Percentiles rank a stretch among this genome's conserved stretches.
phyloP scores from a whole-genome alignment of 192 early-diverging fungal genomes.

The Haplosporangium gracile region DNA sequence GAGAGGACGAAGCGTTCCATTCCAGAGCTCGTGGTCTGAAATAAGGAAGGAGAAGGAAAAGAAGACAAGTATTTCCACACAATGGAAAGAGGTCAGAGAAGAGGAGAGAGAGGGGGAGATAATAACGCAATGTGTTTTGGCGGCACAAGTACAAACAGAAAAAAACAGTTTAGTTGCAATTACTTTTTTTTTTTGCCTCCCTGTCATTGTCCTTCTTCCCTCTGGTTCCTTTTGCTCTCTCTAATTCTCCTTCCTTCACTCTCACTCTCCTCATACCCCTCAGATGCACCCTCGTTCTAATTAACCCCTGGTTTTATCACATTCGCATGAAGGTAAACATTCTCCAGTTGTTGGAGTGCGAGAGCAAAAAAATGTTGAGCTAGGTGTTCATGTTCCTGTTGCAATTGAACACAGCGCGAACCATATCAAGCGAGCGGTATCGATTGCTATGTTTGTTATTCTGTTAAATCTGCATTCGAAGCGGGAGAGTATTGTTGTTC shows the following conservation, averaged over 20 bases:
- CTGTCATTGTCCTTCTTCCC: background rate
- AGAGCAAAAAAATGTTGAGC: background rate
- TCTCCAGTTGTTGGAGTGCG: background rate
- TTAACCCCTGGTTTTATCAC: background rate
- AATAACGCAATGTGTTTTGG: background rate
- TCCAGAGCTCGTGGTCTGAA: background rate
- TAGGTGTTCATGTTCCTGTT: background rate
- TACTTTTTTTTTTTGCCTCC: conserved; percentile 1
- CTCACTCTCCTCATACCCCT: background rate
- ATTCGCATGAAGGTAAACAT: background rate
- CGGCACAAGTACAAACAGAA: background rate
- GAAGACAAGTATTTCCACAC: background rate
- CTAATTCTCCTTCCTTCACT: too few species aligned
- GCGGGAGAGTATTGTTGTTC: too few species aligned
- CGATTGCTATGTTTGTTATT: too few species aligned
- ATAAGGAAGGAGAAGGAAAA: background rate
- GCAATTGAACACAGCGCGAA: too few species aligned
- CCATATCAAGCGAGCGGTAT: too few species aligned
- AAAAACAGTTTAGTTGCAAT: background rate
- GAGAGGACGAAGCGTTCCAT: background rate
- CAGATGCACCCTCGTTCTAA: background rate
- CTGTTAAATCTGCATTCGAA: too few species aligned
- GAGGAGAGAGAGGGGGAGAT: background rate
- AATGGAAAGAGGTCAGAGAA: background rate
- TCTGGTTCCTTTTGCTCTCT: background rate